Percentiles rank a stretch among this genome's conserved stretches.
These are phyloP conservation scores for Musa beccarii DNA, from an alignment of 176 grass and related monocot genomes.

Conservation along the genomic window DNA sequence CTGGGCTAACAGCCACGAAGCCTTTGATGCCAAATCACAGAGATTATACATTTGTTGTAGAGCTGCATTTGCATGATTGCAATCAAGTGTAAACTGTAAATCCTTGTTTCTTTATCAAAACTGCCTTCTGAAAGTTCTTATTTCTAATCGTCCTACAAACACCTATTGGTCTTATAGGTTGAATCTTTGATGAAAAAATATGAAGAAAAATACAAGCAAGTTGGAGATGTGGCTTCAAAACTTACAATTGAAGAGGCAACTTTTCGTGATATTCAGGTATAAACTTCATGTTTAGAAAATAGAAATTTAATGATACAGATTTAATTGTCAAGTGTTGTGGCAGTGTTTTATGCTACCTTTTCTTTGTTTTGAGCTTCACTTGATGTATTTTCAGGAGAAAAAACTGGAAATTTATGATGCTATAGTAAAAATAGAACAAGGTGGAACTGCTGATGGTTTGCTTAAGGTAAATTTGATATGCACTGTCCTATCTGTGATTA, in stretches of 20 bases:
- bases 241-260: conserved; percentile 95
- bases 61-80: not conserved
- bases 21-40: not conserved
- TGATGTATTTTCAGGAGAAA: conserved; percentile 58
- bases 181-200: conserved; percentile 75
- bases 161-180: conserved; percentile 40
- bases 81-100: too few species aligned
- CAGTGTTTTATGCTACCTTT: not conserved
- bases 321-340: not conserved
- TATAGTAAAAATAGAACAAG: conserved; percentile 86
- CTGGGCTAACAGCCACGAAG: not conserved
- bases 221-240: conserved; percentile 88
- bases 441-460: conserved; percentile 49
- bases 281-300: not conserved
- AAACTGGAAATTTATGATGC: conserved; percentile 90
- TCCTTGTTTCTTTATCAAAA: not conserved
- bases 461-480: conserved; percentile 45
- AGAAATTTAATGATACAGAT: not conserved
- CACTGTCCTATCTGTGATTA: not conserved
- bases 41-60: not conserved
- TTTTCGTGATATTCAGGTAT: conserved; percentile 91
- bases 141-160: conserved; percentile 5
- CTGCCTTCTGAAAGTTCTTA: not conserved
- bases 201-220: conserved; percentile 87
- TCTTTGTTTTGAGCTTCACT: conserved; percentile 11